phyloP scores from a whole-genome alignment of 805 yeast species.

The Candida jianshihensis region DNA sequence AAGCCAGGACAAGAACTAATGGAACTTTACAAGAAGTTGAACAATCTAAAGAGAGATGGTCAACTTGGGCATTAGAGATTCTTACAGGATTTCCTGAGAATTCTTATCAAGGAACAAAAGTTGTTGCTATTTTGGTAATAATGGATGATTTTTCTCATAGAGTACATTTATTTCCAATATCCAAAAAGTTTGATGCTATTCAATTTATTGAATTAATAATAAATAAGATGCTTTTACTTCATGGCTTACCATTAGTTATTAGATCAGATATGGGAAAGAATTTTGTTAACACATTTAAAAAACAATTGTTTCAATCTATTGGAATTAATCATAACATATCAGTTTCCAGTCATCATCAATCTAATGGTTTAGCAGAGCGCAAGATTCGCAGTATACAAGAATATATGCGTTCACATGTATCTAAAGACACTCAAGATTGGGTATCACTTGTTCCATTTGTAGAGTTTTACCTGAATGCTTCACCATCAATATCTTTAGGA shows the following conservation, averaged over 20 bases:
- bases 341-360: not conserved
- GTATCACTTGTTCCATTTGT: not conserved
- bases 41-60: not conserved
- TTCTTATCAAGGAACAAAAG: not conserved
- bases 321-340: not conserved
- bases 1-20: not conserved
- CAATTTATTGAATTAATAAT: not conserved
- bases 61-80: not conserved
- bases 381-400: not conserved
- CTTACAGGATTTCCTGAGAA: not conserved
- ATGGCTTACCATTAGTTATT: not conserved
- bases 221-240: not conserved
- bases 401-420: not conserved
- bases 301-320: not conserved
- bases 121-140: not conserved
- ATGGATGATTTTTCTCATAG: not conserved
- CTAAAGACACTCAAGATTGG: not conserved
- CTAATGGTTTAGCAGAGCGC: not conserved
- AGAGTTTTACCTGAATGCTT: not conserved
- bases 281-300: not conserved
- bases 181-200: not conserved
- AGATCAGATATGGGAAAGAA: not conserved
- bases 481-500: not conserved
- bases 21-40: not conserved
- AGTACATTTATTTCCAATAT: not conserved